Conservation (phyloP, 1,284 basidiomycete species). For the Rhodotorula sp. region DNA sequence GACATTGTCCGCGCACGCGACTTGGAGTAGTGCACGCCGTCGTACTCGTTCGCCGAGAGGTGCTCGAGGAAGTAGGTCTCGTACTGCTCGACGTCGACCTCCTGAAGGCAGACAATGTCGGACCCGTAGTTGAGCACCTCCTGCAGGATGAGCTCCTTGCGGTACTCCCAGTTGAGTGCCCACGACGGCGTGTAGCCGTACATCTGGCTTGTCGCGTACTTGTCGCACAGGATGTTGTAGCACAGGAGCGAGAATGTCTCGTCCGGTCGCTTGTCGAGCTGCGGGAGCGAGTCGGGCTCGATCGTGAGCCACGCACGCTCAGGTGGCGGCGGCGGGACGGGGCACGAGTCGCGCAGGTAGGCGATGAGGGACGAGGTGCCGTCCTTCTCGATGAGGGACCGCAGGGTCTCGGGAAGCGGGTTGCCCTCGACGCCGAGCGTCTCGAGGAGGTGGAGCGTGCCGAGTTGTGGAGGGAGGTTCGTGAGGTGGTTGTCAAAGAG, state of each 20-base stretch:
- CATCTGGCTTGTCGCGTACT: constrained; percentile 81
- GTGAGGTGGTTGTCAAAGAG: constrained; percentile 92
- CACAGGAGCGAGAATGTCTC: constrained; percentile 75
- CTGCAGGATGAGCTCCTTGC: constrained; percentile 83
- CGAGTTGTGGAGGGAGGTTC: constrained; percentile 81
- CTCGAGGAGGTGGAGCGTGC: constrained; percentile 87
- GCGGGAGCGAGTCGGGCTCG: constrained; percentile 39
- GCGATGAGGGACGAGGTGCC: constrained; percentile 85
- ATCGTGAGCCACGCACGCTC: constrained; percentile 78
- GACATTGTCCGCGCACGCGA: constrained; percentile 91
- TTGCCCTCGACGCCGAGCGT: constrained; percentile 95
- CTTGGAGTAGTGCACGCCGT: constrained; percentile 92
- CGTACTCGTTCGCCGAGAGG: constrained; percentile 76
- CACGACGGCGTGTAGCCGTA: constrained; percentile 97
- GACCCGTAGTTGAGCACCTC: constrained; percentile 80
- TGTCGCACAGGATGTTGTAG: constrained; percentile 95
- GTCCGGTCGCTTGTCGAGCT: constrained; percentile 45
- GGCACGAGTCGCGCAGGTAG: constrained; percentile 83
- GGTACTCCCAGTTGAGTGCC: constrained; percentile 93
- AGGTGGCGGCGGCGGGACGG: constrained; percentile 76
- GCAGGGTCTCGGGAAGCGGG: constrained; percentile 75
- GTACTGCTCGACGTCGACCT: constrained; percentile 90
- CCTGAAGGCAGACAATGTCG: constrained; percentile 87
- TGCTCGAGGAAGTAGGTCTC: constrained; percentile 87
- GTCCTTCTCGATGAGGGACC: constrained; percentile 84